Conservation (phyloP, 352 stramenopile species). For the Aphanomyces cochlioides region DNA sequence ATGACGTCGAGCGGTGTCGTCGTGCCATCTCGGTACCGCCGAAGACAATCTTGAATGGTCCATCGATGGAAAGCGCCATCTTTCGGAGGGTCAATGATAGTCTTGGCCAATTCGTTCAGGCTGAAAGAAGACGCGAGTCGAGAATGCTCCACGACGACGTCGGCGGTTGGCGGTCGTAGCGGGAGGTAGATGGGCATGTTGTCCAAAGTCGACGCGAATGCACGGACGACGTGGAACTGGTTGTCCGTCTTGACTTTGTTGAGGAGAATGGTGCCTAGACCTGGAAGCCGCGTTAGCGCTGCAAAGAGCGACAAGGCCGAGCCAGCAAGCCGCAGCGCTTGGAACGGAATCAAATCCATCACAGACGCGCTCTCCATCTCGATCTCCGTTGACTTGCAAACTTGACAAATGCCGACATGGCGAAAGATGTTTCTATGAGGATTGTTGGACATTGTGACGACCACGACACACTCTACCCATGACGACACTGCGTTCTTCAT, state of each 20-base stretch:
- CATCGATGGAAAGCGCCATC: slow-evolving; percentile 52
- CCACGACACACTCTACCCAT: too few species aligned
- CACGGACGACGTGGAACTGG: slow-evolving; percentile 53
- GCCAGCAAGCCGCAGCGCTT: slow-evolving; percentile 45
- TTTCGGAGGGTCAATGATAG: not conserved
- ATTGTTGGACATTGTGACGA: too few species aligned
- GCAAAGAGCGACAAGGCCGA: slow-evolving; percentile 35
- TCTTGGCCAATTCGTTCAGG: slow-evolving; percentile 38
- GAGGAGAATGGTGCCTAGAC: slow-evolving; percentile 48
- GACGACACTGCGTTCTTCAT: too few species aligned
- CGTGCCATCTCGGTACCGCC: slow-evolving; percentile 42
- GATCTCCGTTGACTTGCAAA: too few species aligned
- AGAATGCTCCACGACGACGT: slow-evolving; percentile 30
- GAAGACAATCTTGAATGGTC: slow-evolving; percentile 66
- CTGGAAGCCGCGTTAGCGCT: slow-evolving; percentile 44
- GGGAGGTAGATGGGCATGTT: slow-evolving; percentile 70
- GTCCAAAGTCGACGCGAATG: slow-evolving; percentile 43
- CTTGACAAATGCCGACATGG: too few species aligned
- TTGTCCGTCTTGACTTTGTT: slow-evolving; percentile 42
- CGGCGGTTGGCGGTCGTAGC: slow-evolving; percentile 27
- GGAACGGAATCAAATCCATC: slow-evolving; percentile 46
- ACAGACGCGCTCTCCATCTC: not conserved
- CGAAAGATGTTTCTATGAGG: too few species aligned
- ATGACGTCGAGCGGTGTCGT: slow-evolving; percentile 65
- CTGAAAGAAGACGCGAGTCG: slow-evolving; percentile 14